Evolutionary conservation across 768 basidiomycete species (phyloP), one percentile per base, ranked within the genome.

Genomic region (Boletus reticuloceps): DNA sequence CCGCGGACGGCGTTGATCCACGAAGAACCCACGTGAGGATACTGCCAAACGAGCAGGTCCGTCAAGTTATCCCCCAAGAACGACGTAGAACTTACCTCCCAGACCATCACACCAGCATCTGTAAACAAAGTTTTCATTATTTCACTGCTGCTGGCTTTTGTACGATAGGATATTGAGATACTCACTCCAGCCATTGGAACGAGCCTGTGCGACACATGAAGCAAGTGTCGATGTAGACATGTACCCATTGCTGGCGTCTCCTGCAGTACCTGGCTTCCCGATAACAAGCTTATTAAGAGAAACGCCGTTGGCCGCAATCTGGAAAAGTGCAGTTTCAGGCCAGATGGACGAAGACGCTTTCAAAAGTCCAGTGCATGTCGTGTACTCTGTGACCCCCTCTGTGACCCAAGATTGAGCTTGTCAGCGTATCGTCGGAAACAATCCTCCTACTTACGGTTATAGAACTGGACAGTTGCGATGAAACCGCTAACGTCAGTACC

Each of bases 331-430:
- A 1, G 83, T 78, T 31, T 82, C 56, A 2, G 87, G 88, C 80
- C 81, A 88, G 38, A 71, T 69, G 53, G 69, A 74, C 3, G 83
- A 83, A 2, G 86, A 87, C 3, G 76, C 64, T 16, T 71, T 78
- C 36, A 89, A 73, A 32, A 90, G 78, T 36, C 76, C 77, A 20
- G 64, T 49, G 68, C 85, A 88, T 34, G 81, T 82, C 14, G 81
- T 83, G 68, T 86, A 88, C 59, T 85, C 85, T 19, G 65, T 70
- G 17, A 74, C 64, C 39, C 84, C 85, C 78, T 53, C 51, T 85
- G 7, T 5, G 19, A 6, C n/a, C 7, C 5, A 9, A 34, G 8
- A 12, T 25, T 47, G 38, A 53, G 39, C 22, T 2, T 16, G 13
- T 46, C 10, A 10, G 16, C 27, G 81, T 83, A 62, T 10, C 1